These are phyloP conservation scores for Tetrapyrgos nigripes DNA, from an alignment of 1,284 basidiomycete genomes.

Conservation along the genomic window DNA sequence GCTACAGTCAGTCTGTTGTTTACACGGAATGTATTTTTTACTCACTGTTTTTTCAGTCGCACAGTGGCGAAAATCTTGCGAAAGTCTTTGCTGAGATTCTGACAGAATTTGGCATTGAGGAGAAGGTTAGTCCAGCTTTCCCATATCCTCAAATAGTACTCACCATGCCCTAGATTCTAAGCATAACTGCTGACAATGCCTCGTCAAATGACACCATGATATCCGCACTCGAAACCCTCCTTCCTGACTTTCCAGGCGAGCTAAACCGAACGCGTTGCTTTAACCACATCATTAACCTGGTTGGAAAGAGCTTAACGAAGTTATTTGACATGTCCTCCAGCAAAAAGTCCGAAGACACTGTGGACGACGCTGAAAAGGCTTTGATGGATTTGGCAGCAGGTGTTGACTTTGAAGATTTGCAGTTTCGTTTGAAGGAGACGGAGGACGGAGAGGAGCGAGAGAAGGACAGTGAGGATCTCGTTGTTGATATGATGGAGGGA, in stretches of 20 bases:
- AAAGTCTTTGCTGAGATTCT: slow-evolving; percentile 26
- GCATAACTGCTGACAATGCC: slow-evolving; percentile 36
- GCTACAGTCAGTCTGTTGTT: neutral
- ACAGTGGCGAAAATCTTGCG: slow-evolving; percentile 26
- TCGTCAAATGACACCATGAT: slow-evolving; percentile 38
- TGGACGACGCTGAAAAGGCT: slow-evolving; percentile 14
- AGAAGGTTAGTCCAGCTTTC: slow-evolving; percentile 29
- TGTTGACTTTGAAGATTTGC: no score
- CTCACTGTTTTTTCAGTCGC: slow-evolving; percentile 18
- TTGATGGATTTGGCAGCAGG: slow-evolving; percentile 22
- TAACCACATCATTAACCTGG: slow-evolving; percentile 38
- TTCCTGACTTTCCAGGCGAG: slow-evolving; percentile 21
- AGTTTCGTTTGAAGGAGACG: no score
- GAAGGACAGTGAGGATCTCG: no score
- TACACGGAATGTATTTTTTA: neutral
- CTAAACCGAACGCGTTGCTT: slow-evolving; percentile 37
- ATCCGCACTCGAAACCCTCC: slow-evolving; percentile 23
- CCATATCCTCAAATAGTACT: neutral
- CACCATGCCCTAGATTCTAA: slow-evolving; percentile 28
- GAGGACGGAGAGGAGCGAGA: slow-evolving; percentile 10
- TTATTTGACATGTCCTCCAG: slow-evolving; percentile 34
- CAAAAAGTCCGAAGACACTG: no score
- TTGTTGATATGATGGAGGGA: no score
- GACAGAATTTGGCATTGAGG: slow-evolving; percentile 26
- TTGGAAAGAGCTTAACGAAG: slow-evolving; percentile 31